phyloP scores from a whole-genome alignment of 2,329 filamentous ascomycete species.

The Metarhizium humberi region DNA sequence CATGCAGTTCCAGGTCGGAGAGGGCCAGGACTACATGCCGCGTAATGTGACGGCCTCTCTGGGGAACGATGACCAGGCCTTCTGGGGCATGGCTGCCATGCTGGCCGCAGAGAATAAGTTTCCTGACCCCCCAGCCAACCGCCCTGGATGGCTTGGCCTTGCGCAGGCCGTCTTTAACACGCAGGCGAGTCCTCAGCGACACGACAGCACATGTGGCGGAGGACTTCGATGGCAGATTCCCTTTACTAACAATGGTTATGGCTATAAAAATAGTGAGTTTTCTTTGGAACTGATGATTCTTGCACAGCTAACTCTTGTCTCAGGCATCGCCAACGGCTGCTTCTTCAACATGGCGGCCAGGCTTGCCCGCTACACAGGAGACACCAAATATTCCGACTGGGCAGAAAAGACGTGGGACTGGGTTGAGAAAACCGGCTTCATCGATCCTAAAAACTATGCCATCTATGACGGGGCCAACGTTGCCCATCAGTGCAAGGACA shows the following conservation, averaged over 20 bases:
- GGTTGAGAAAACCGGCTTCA: conserved; percentile 42
- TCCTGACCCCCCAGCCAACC: conserved; percentile 41
- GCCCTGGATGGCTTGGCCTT: conserved; percentile 28
- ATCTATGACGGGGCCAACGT: conserved; percentile 56
- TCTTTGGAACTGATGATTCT: too few relatives aligned
- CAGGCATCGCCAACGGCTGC: conserved; percentile 13
- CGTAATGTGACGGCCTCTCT: conserved; percentile 46
- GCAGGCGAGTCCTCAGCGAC: neutral
- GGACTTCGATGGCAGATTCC: neutral
- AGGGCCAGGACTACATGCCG: conserved; percentile 48
- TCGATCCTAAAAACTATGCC: conserved; percentile 49
- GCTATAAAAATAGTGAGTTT: conserved; percentile 57
- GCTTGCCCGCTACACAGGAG: neutral
- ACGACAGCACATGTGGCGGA: neutral
- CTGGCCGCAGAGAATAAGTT: conserved; percentile 56
- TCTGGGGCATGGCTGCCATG: conserved; percentile 61
- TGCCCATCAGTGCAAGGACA: conserved; percentile 46
- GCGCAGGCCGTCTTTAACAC: neutral
- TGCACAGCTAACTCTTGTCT: conserved; percentile 11
- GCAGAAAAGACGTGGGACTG: conserved; percentile 56
- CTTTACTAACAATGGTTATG: conserved; percentile 61
- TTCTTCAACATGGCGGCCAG: neutral
- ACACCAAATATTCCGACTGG: neutral
- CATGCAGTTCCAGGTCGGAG: conserved; percentile 47
- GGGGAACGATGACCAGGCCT: conserved; percentile 62